Evolutionary conservation across 176 grass and related monocot species (phyloP).

Genomic region (Paspalum vaginatum): DNA sequence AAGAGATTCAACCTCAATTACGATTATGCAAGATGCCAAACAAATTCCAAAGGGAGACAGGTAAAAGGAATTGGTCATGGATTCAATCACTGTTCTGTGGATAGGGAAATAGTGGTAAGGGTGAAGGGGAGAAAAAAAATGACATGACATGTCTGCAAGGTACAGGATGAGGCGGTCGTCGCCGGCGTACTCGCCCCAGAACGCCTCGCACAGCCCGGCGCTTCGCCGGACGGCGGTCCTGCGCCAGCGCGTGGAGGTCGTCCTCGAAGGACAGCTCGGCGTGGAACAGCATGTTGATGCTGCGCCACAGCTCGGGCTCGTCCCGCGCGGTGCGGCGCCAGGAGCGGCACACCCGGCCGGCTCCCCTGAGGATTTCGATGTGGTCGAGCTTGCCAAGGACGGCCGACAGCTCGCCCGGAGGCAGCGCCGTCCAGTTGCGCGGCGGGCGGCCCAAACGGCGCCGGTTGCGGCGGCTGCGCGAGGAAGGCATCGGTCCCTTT

Average conservation of each 20-base stretch:
- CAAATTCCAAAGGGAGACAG: background rate
- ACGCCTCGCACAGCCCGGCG: conserved; percentile 31
- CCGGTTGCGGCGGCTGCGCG: background rate
- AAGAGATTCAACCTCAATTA: too few relatives aligned
- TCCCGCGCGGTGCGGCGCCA: conserved; percentile 4
- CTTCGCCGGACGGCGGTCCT: conserved; percentile 27
- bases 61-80: too few relatives aligned
- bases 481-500: background rate
- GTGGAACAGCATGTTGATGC: background rate
- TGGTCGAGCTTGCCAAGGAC: background rate
- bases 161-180: conserved; percentile 24
- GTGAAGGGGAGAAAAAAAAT: background rate
- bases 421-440: background rate
- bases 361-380: background rate
- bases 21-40: background rate
- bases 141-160: conserved; percentile 17
- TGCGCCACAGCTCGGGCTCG: background rate
- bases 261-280: background rate
- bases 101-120: too few relatives aligned
- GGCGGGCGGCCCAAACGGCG: background rate
- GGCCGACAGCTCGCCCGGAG: background rate
- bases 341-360: background rate
- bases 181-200: conserved; percentile 22
- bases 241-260: background rate
- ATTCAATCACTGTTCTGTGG: too few relatives aligned